phyloP scores from a whole-genome alignment of 371 early-diverging fungal genomes.

The Mucor piriformis region DNA sequence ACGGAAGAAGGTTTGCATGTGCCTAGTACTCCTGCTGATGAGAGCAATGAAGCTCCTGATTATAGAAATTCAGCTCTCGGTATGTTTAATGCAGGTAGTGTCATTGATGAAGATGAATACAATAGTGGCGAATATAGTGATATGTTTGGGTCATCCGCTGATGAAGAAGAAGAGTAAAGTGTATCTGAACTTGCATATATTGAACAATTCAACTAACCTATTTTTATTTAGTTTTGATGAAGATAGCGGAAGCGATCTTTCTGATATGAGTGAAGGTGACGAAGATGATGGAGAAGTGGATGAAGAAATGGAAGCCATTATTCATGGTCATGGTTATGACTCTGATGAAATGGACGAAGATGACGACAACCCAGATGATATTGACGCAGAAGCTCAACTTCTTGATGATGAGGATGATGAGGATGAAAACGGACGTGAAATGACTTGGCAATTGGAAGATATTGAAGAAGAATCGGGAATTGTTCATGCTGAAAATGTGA shows the following conservation, averaged over 20 bases:
- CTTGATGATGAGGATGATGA: constrained; percentile 56
- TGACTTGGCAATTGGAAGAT: constrained; percentile 58
- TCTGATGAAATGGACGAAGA: constrained; percentile 58
- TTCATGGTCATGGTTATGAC: constrained; percentile 57
- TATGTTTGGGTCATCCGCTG: constrained; percentile 58
- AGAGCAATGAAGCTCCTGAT: constrained; percentile 75
- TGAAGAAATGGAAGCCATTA: constrained; percentile 66
- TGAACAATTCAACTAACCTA: constrained; percentile 28
- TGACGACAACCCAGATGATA: constrained; percentile 43
- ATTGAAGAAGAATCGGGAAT: constrained; percentile 60
- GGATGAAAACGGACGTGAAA: constrained; percentile 50
- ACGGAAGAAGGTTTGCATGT: constrained; percentile 33
- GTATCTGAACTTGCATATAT: constrained; percentile 18
- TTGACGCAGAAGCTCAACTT: constrained; percentile 46
- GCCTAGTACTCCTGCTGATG: constrained; percentile 20
- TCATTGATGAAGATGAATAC: constrained; percentile 61
- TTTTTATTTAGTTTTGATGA: constrained; percentile 54
- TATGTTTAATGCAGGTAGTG: constrained; percentile 73
- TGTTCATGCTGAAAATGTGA: constrained; percentile 42
- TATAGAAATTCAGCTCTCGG: constrained; percentile 92
- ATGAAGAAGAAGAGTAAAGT: constrained; percentile 65
- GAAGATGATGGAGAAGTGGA: constrained; percentile 55
- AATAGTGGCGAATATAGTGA: constrained; percentile 49
- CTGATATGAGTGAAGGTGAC: constrained; percentile 66
- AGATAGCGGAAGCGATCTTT: constrained; percentile 73